Conservation (phyloP, 2,329 filamentous ascomycete species). For the Pseudocercospora vitis region DNA sequence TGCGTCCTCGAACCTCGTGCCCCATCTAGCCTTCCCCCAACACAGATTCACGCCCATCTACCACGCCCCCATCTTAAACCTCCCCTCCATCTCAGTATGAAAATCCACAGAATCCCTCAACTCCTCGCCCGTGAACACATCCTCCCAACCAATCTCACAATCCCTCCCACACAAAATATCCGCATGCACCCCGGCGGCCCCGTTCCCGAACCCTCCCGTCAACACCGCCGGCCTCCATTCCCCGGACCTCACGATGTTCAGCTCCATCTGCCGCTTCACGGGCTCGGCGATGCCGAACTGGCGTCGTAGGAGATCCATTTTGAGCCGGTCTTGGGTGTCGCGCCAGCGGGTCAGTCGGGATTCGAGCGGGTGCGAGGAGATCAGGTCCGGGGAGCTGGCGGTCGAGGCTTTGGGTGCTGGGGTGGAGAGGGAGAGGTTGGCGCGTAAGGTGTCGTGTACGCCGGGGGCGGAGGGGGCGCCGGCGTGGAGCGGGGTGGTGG, state of each 20-base stretch:
- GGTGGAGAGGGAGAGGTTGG: slow-evolving; percentile 65
- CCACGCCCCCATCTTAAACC: slow-evolving; percentile 72
- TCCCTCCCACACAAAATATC: slow-evolving; percentile 81
- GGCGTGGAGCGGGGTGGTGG: slow-evolving; percentile 51
- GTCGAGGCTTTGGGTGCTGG: slow-evolving; percentile 51
- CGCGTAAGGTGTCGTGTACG: slow-evolving; percentile 88
- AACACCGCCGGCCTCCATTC: slow-evolving; percentile 76
- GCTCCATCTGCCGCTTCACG: slow-evolving; percentile 88
- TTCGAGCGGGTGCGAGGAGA: slow-evolving; percentile 84
- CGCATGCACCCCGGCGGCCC: slow-evolving; percentile 71
- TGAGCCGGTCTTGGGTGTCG: slow-evolving; percentile 79
- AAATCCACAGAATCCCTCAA: slow-evolving; percentile 66
- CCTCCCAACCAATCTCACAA: slow-evolving; percentile 81
- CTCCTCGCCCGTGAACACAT: slow-evolving; percentile 79
- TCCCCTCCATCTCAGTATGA: slow-evolving; percentile 92
- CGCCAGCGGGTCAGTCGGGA: slow-evolving; percentile 87
- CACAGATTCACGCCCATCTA: slow-evolving; percentile 28
- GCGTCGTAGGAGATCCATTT: slow-evolving; percentile 83
- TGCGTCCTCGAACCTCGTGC: too few species aligned
- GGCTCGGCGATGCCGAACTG: slow-evolving; percentile 92
- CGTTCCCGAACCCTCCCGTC: too few species aligned
- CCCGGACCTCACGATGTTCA: slow-evolving; percentile 78
- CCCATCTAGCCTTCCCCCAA: slow-evolving; percentile 10
- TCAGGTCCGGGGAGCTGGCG: slow-evolving; percentile 49
- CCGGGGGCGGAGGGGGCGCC: slow-evolving; percentile 87